A percentile compares a stretch with the other conserved stretches of the same genome.
phyloP scores from a whole-genome alignment of 345 rosid genomes.

The Boechera divaricarpa region DNA sequence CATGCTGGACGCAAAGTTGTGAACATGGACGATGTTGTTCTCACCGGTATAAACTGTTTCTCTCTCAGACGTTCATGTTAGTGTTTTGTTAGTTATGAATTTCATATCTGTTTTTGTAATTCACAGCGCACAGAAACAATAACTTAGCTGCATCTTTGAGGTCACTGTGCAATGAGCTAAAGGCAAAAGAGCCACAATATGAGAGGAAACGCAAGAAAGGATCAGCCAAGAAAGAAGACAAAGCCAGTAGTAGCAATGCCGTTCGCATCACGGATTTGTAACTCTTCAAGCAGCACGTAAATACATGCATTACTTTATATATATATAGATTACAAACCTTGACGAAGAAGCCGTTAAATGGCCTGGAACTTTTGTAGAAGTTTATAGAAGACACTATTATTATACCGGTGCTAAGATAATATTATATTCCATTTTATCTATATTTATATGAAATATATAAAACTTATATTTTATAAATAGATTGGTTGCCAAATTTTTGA shows the following conservation, averaged over 20 bases:
- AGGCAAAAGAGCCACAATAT: conserved; percentile 72
- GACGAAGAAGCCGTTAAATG: conserved; percentile 10
- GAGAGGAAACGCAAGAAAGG: conserved; percentile 77
- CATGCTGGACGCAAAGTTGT: conserved; percentile 92
- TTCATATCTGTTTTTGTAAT: conserved; percentile 20
- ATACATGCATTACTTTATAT: not conserved
- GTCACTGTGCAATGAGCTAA: conserved; percentile 65
- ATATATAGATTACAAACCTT: not conserved
- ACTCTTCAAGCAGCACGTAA: not conserved
- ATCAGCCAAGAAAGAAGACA: conserved; percentile 56
- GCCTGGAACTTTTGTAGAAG: not conserved
- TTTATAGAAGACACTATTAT: not conserved
- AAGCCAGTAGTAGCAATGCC: conserved; percentile 43
- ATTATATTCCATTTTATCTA: too few species aligned
- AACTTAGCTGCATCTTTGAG: conserved; percentile 61
- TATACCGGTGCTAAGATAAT: too few species aligned
- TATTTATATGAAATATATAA: too few species aligned
- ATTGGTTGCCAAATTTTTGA: too few species aligned
- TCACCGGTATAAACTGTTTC: conserved; percentile 58
- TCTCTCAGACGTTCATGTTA: not conserved
- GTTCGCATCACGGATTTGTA: conserved; percentile 45
- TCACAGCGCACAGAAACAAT: conserved; percentile 90
- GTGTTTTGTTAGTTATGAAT: conserved; percentile 42
- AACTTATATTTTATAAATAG: too few species aligned
- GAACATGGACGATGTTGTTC: conserved; percentile 83